These are phyloP conservation scores for Sclerotinia glacialis DNA, from an alignment of 2,329 filamentous ascomycete genomes.

Conservation along the genomic window DNA sequence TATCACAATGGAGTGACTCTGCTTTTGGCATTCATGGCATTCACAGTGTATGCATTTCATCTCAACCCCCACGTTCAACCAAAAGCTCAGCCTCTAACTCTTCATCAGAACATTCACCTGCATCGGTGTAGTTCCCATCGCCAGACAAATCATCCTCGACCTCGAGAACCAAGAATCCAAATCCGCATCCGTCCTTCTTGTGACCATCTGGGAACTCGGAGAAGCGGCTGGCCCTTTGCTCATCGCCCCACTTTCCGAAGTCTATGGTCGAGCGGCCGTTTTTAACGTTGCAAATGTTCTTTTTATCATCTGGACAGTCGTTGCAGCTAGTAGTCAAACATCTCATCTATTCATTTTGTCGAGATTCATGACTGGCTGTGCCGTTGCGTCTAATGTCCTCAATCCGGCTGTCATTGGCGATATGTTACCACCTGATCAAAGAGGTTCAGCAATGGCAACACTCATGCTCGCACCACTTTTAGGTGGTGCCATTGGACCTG, in stretches of 20 bases:
- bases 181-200: constrained; percentile 39
- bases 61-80: neutral
- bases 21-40: constrained; percentile 53
- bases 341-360: constrained; percentile 45
- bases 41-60: constrained; percentile 49
- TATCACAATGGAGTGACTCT: constrained; percentile 55
- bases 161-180: constrained; percentile 38
- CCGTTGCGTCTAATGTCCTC: constrained; percentile 38
- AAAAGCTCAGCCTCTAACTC: neutral
- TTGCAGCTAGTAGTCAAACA: constrained; percentile 44
- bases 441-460: constrained; percentile 44
- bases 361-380: constrained; percentile 39
- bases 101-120: constrained; percentile 54
- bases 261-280: constrained; percentile 44
- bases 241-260: constrained; percentile 46
- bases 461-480: constrained; percentile 39
- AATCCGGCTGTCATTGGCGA: constrained; percentile 48
- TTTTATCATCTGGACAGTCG: constrained; percentile 51
- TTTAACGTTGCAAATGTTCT: constrained; percentile 47
- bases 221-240: constrained; percentile 47
- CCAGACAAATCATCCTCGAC: constrained; percentile 50
- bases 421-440: constrained; percentile 46
- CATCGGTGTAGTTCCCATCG: constrained; percentile 54
- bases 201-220: constrained; percentile 50
- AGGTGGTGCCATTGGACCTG: constrained; percentile 38